phyloP scores from a whole-genome alignment of 495 filamentous ascomycete species.

The Glutinoglossum americanum region DNA sequence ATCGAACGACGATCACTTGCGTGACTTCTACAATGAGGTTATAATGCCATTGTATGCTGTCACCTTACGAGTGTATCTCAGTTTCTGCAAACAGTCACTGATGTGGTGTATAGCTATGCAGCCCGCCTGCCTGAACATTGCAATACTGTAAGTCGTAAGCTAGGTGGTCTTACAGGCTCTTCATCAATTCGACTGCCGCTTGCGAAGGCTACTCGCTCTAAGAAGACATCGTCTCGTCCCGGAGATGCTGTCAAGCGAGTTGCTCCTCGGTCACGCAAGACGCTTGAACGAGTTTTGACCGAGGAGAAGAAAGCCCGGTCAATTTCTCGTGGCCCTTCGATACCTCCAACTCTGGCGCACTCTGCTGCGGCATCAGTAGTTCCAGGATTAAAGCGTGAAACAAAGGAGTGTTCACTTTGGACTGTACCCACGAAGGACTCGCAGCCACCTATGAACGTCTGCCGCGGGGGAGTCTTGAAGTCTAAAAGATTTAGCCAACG shows the following conservation, averaged over 20 bases:
- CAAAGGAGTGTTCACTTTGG: constrained; percentile 34
- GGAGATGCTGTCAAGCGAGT: background rate
- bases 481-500: constrained; percentile 38
- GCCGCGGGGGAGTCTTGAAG: constrained; percentile 32
- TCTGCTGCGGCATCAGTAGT: constrained; percentile 42
- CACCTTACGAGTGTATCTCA: constrained; percentile 4
- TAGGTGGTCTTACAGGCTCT: constrained; percentile 50
- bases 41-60: constrained; percentile 58
- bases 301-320: constrained; percentile 33
- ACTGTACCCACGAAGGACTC: constrained; percentile 26
- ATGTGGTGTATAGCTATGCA: constrained; percentile 38
- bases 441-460: constrained; percentile 14
- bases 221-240: constrained; percentile 13
- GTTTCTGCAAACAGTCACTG: constrained; percentile 7
- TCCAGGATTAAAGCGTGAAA: constrained; percentile 39
- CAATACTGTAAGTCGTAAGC: constrained; percentile 59
- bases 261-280: constrained; percentile 15
- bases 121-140: constrained; percentile 66
- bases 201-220: constrained; percentile 10
- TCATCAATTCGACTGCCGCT: constrained; percentile 24
- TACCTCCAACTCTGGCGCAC: constrained; percentile 34
- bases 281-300: constrained; percentile 46
- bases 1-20: constrained; percentile 32
- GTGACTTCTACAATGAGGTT: constrained; percentile 78
- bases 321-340: constrained; percentile 27